Percentiles rank a stretch among this genome's conserved stretches.
phyloP scores from a whole-genome alignment of 495 filamentous ascomycete species.

The Aspergillus sclerotioniger region DNA sequence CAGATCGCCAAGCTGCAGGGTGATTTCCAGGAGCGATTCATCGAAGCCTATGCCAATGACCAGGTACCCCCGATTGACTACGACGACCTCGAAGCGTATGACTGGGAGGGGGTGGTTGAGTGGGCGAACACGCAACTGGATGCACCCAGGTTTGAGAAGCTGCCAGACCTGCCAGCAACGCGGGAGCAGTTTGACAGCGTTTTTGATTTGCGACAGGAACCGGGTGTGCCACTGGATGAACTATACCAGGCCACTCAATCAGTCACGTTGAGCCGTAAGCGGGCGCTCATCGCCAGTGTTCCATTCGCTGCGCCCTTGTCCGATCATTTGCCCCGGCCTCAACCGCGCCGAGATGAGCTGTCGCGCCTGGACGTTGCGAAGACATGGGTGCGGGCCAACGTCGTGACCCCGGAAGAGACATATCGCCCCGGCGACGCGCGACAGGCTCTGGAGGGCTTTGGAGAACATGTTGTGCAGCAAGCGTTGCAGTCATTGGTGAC shows the following conservation, averaged over 20 bases:
- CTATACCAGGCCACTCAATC: conserved; percentile 38
- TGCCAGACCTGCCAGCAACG: conserved; percentile 52
- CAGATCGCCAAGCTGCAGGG: conserved; percentile 66
- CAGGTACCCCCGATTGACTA: conserved; percentile 71
- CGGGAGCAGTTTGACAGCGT: conserved; percentile 48
- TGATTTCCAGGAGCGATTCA: conserved; percentile 75
- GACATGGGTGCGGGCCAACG: conserved; percentile 61
- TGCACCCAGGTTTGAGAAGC: conserved; percentile 35
- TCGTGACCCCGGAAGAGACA: conserved; percentile 48
- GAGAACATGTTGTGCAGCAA: conserved; percentile 47
- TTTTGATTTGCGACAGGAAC: conserved; percentile 48
- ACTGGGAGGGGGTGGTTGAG: conserved; percentile 71
- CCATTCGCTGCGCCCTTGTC: conserved; percentile 35
- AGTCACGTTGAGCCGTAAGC: conserved; percentile 34
- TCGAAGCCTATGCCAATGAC: conserved; percentile 69
- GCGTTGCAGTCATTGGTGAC: conserved; percentile 57
- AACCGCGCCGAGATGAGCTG: conserved; percentile 23
- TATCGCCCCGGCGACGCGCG: conserved; percentile 45
- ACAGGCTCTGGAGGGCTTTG: conserved; percentile 41
- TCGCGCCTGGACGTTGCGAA: conserved; percentile 44
- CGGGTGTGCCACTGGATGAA: conserved; percentile 35
- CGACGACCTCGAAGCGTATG: conserved; percentile 65
- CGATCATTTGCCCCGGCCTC: conserved; percentile 12
- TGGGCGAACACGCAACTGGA: conserved; percentile 63
- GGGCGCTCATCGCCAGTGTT: conserved; percentile 32